Base-by-base conservation (phyloP, 208 protist genomes). In the Trypanosoma grayi region DNA sequence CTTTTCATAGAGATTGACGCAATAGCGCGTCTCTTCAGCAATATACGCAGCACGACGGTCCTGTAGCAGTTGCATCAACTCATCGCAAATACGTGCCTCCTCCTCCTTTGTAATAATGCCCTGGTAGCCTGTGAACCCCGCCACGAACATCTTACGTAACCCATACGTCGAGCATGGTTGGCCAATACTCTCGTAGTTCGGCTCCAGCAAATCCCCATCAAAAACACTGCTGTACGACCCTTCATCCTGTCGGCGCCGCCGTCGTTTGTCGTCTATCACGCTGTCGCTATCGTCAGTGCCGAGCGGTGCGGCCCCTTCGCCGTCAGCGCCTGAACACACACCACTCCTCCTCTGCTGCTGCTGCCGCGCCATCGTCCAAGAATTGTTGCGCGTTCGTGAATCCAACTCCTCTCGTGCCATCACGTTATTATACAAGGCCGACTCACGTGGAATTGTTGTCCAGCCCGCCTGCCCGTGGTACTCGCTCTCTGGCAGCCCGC, bases 1-100 rank as follows among this genome's bases (percentile, higher is more conserved):
- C 7, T 67, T 56, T 54, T 96, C 90, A 48, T 92, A 94, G 10
- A 94, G 63, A 66, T 96, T 96, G 11, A 94, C 80, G 55, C 90
- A 96, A 75, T 96, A 96, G 22, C 90, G 77, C 18, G 80, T 77
- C 61, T 96, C 90, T 57, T 93, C 85, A 2, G 90, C 84, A 18
- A 94, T 73, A 69, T 96, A 96, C 24, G 82, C 83, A 27, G 89
- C 86, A 10, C 80, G 67, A 4, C 64, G 57, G 58, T 84, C 75
- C 52, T 93, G 86, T 36, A 93, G 66, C 6, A 93, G 64, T 25
- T 75, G 73, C 16, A 95, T 56, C 46, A 95, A 78, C 73, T 95
- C 85, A 53, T 85, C 84, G 40, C 77, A 79, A 31, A 95, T 75
- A 13, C 28, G 45, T 10, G 75, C 81, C 60, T 95, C 85, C 70